A percentile compares a stretch with the other conserved stretches of the same genome.
These are phyloP conservation scores for Aspergillus sp. DNA, from an alignment of 2,329 filamentous ascomycete species.

Conservation along the genomic window DNA sequence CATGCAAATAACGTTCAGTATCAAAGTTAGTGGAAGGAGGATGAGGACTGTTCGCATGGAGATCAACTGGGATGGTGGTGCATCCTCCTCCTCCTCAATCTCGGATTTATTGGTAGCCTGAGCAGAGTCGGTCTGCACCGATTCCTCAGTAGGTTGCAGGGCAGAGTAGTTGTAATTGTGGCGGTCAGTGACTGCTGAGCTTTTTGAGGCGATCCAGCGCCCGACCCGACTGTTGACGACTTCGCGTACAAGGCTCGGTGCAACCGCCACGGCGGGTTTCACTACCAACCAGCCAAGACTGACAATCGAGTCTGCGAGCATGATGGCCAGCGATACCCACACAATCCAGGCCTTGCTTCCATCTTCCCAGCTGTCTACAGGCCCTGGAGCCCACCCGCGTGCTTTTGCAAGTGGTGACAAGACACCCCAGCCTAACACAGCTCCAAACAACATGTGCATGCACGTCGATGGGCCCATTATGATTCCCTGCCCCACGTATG, in stretches of 20 bases:
- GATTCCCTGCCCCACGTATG: slow-evolving; percentile 95
- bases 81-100: slow-evolving; percentile 69
- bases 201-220: slow-evolving; percentile 32
- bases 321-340: slow-evolving; percentile 93
- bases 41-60: slow-evolving; percentile 71
- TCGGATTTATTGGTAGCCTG: slow-evolving; percentile 2
- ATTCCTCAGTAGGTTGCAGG: slow-evolving; percentile 30
- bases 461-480: slow-evolving; percentile 98
- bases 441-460: slow-evolving; percentile 91
- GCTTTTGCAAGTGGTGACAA: slow-evolving; percentile 86
- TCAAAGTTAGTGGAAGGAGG: slow-evolving; percentile 75
- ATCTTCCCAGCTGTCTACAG: slow-evolving; percentile 83
- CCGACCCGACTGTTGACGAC: slow-evolving; percentile 36
- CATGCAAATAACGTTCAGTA: slow-evolving; percentile 80
- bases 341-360: slow-evolving; percentile 99
- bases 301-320: slow-evolving; percentile 91
- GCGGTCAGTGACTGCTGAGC: slow-evolving; percentile 21
- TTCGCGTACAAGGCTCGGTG: slow-evolving; percentile 38
- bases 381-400: slow-evolving; percentile 85
- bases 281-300: slow-evolving; percentile 80
- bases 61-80: slow-evolving; percentile 81
- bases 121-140: slow-evolving; percentile 17
- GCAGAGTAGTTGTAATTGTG: slow-evolving; percentile 38
- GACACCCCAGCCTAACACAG: slow-evolving; percentile 85
- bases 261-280: slow-evolving; percentile 62